Evolutionary conservation across 352 stramenopile species (phyloP).

Genomic region (Pythium oligandrum): DNA sequence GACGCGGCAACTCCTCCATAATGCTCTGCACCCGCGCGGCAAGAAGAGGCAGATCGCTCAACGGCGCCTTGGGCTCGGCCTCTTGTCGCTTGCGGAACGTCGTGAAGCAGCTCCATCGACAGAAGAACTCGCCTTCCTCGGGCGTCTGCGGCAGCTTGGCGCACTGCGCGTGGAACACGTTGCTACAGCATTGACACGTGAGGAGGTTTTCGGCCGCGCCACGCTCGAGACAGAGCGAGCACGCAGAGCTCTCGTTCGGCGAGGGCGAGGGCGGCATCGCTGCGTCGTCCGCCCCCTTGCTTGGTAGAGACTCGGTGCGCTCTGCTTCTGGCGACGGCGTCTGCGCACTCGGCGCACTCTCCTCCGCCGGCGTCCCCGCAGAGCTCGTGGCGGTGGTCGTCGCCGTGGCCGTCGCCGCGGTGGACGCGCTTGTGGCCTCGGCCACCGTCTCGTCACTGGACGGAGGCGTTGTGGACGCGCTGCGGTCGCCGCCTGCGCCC

Average conservation of each 20-base stretch:
- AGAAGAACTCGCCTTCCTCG: conserved; percentile 66
- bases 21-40: conserved; percentile 15
- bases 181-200: conserved; percentile 45
- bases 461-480: no score
- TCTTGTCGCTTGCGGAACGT: conserved; percentile 34
- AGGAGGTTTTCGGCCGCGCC: conserved; percentile 26
- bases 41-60: conserved; percentile 15
- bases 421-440: not conserved
- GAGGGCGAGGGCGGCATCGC: no score
- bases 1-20: conserved; percentile 8
- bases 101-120: conserved; percentile 56
- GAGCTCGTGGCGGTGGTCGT: not conserved
- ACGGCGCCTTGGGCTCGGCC: conserved; percentile 6
- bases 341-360: not conserved
- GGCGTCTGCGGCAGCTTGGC: conserved; percentile 56
- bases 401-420: not conserved
- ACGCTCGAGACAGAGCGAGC: conserved; percentile 7
- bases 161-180: conserved; percentile 58
- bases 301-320: no score
- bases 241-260: not conserved
- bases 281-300: no score
- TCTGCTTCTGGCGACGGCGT: no score
- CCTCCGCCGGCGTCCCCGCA: not conserved
- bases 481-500: no score
- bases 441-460: not conserved